These are phyloP conservation scores for Phytophthora meadii DNA, from an alignment of 352 stramenopile species.

Conservation along the genomic window DNA sequence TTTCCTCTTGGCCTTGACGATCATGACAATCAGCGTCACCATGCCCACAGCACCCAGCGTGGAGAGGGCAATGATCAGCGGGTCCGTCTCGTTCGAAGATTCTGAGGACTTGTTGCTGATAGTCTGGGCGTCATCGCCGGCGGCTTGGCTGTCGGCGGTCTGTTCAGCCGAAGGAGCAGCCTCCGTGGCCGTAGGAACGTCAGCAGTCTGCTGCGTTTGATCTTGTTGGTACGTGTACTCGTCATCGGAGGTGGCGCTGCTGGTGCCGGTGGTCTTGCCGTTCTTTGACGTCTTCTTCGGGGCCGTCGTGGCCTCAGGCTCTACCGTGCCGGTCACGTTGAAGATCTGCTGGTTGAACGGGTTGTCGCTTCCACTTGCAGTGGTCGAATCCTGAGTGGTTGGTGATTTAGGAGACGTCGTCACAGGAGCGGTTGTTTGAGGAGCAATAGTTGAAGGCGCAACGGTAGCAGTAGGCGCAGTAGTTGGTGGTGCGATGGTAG, in stretches of 20 bases:
- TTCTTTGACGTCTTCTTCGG: slow-evolving; percentile 15
- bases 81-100: slow-evolving; percentile 23
- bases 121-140: slow-evolving; percentile 20
- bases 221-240: slow-evolving; percentile 17
- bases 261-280: slow-evolving; percentile 9
- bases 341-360: slow-evolving; percentile 13
- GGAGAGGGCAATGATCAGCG: slow-evolving; percentile 38
- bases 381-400: slow-evolving; percentile 19
- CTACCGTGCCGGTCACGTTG: slow-evolving; percentile 24
- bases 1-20: slow-evolving; percentile 40
- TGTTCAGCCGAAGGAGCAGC: slow-evolving; percentile 16
- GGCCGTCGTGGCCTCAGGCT: slow-evolving; percentile 10
- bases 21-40: slow-evolving; percentile 33
- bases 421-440: slow-evolving; percentile 16
- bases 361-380: slow-evolving; percentile 18
- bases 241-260: slow-evolving; percentile 8
- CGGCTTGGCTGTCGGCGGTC: slow-evolving; percentile 19
- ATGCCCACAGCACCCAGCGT: slow-evolving; percentile 28
- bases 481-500: slow-evolving; percentile 7
- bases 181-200: slow-evolving; percentile 2
- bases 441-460: slow-evolving; percentile 18
- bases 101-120: slow-evolving; percentile 32
- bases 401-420: slow-evolving; percentile 22
- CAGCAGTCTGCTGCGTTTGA: slow-evolving; percentile 19
- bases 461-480: slow-evolving; percentile 13